phyloP scores from a whole-genome alignment of 495 filamentous ascomycete species.

The Lichenothelia convexa region DNA sequence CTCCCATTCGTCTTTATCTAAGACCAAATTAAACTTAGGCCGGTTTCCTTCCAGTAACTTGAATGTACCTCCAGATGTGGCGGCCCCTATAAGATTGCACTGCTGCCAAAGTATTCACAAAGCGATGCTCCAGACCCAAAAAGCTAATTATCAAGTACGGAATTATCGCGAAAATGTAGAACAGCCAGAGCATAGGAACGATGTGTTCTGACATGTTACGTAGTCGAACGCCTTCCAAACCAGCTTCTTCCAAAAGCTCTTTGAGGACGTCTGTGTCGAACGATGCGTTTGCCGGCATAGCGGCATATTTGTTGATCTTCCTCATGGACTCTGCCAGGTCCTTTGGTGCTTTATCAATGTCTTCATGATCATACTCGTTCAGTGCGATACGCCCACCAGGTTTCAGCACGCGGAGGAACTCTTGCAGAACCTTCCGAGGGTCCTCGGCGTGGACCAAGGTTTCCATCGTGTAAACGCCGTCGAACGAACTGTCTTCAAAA shows the following conservation, averaged over 20 bases:
- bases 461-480: slow-evolving; percentile 42
- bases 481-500: slow-evolving; percentile 22
- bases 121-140: no score
- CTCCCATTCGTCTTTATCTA: no score
- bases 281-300: slow-evolving; percentile 1
- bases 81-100: no score
- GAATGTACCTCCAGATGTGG: no score
- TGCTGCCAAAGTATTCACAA: no score
- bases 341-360: background rate
- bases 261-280: slow-evolving; percentile 1
- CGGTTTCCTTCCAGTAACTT: no score
- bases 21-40: no score
- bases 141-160: no score
- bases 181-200: slow-evolving; percentile 1
- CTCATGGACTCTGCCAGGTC: slow-evolving; percentile 1
- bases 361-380: slow-evolving; percentile 29
- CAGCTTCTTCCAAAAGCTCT: background rate
- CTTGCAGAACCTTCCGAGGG: slow-evolving; percentile 24
- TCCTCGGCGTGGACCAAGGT: slow-evolving; percentile 39
- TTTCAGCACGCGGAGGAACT: slow-evolving; percentile 31
- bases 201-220: background rate
- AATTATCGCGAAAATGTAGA: slow-evolving; percentile 1
- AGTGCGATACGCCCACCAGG: slow-evolving; percentile 31
- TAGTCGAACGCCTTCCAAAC: slow-evolving; percentile 1
- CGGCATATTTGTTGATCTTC: background rate